Evolutionary conservation across 2,329 filamentous ascomycete species (phyloP), one percentile per base, ranked within the genome.

Genomic region (Penicillium sp.): DNA sequence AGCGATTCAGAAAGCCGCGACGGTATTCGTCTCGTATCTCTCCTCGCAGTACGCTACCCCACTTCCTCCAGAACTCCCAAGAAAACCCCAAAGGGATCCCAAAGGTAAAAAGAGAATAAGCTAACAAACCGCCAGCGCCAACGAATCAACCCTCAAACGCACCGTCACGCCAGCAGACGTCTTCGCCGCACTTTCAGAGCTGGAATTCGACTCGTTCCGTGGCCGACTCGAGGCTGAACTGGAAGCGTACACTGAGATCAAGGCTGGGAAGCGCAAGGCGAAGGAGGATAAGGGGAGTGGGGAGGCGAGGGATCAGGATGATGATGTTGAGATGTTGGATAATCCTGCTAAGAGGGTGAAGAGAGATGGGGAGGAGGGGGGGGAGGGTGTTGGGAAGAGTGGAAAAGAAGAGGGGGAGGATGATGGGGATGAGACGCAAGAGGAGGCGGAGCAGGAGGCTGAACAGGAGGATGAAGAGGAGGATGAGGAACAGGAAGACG

Each of bases 21-120:
- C 85, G 3, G 85, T 88, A 3, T 88, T 88, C 69, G 81, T 88
- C 16, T 87, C 83, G 56, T 87, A 87, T 67, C 73, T 87, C 44
- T 81, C 83, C 54, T 80, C 81, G 52, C 78, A 81, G 83, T 86
- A 77, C 55, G 81, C 28, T 16, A 19, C 42, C n/a, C n/a, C n/a
- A n/a, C n/a, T n/a, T n/a, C n/a, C n/a, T n/a, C n/a, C n/a, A n/a
- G 33, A 26, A 33, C 13, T 13, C 16, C 24, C 19, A n/a, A 6
- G 2, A 28, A 28, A 3, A 26, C 10, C n/a, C 16, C 18, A 8
- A 6, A 19, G 7, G 13, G 9, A 11, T 19, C 34, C 18, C 10
- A n/a, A 24, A 42, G 37, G 9, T 4, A 42, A 24, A 23, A 28
- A 8, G 23, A 13, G 37, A 42, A 31, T 2, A 33, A 43, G 51